A percentile compares a stretch with the other conserved stretches of the same genome.
Conservation (phyloP, 2,329 filamentous ascomycete genomes). For the Arthroderma sp. region DNA sequence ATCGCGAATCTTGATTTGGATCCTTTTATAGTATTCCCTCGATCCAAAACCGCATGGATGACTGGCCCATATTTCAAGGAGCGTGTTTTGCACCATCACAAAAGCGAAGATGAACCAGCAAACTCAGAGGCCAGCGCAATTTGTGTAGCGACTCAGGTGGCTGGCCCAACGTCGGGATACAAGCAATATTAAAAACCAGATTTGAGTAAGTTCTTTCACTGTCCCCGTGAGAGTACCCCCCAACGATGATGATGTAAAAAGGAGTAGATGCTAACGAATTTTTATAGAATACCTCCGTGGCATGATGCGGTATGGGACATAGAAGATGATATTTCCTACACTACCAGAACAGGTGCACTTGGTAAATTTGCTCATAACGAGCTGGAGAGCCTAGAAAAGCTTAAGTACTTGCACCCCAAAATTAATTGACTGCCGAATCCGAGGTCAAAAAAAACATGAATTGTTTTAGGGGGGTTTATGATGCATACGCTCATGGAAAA, state of each 20-base stretch:
- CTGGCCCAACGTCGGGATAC: neutral
- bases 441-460: conserved; percentile 1
- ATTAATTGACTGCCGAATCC: neutral
- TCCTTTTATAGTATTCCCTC: neutral
- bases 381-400: neutral
- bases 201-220: neutral
- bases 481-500: conserved; percentile 4
- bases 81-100: neutral
- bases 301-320: neutral
- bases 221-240: neutral
- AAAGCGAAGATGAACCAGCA: no score
- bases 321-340: neutral
- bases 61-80: conserved; percentile 4
- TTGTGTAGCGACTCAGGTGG: conserved; percentile 1
- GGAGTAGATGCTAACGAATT: neutral
- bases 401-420: neutral
- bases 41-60: conserved; percentile 1
- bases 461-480: conserved; percentile 2
- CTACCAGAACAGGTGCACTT: neutral
- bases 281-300: neutral
- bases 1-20: no score
- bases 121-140: neutral
- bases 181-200: neutral
- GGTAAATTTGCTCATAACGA: neutral
- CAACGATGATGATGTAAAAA: neutral